Base-by-base conservation (phyloP, 2,329 filamentous ascomycete genomes). In the Alternaria dauci region DNA sequence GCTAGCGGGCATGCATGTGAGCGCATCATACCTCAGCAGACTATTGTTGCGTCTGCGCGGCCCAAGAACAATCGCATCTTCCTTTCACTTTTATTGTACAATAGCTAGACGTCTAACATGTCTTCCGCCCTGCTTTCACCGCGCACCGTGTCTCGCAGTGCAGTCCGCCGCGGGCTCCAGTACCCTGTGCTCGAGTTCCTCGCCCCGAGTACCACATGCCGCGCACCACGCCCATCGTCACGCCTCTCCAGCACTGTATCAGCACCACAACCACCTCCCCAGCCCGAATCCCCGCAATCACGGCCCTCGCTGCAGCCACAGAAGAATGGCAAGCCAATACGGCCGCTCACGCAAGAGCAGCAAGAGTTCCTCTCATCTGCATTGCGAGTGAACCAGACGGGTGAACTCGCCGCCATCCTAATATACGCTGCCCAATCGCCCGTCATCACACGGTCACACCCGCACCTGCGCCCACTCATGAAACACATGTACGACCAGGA, bases 401-500 rank as follows among this genome's bases (percentile, higher is more conserved):
- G 95, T 75, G 95, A 99, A 81, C 88, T 99, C n/a, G 95, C 95
- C 55, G 95, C 95, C 30, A 94, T 92, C 26, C 87, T 96, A 57
- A 99, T 99, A 79, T 99, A 98, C 82, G 89, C 88, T 1, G 89
- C 92, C 2, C 95, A 99, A 79, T 94, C 89, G 1, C 93, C 94
- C 0, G 87, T 89, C n/a, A 82, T 98, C 53, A 84, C 93, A 58
- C 86, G 87, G 67, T 87, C 90, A 5, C 90, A 97, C 77, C 94
- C 95, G 1, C 91, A 97, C 76, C 88, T 99, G 18, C 90, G 92
- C 7, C 91, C 93, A 0, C 82, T 98, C 32, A 97, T 99, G 93
- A 88, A 89, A 71, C 95, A 98, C 85, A 99, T 99, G 95, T 94
- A 97, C 83, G 92, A 95, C 72, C 95, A 99, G 78, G 95, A 99